Evolutionary conservation across 495 filamentous ascomycete species (phyloP).

Genomic region (Penicillium alfredii): DNA sequence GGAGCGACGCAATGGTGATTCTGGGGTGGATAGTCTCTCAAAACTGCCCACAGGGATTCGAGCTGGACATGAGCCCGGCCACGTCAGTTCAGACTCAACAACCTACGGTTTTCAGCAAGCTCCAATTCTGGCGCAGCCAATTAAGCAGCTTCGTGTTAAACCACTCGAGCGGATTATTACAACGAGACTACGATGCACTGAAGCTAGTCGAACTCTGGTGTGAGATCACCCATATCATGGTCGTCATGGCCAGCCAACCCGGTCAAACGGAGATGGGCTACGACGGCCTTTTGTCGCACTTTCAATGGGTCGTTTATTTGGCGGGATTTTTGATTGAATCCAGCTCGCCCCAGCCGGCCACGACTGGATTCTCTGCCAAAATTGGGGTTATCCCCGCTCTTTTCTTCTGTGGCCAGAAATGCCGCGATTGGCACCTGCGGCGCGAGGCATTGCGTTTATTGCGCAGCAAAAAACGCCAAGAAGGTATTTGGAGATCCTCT

Average conservation of each 20-base stretch:
- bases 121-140: constrained; percentile 2
- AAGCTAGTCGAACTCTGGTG: constrained; percentile 10
- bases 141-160: not conserved
- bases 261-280: constrained; percentile 3
- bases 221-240: constrained; percentile 9
- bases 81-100: no score
- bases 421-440: constrained; percentile 14
- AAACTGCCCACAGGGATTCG: not conserved
- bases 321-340: constrained; percentile 4
- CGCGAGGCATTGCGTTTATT: constrained; percentile 9
- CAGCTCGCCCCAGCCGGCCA: constrained; percentile 2
- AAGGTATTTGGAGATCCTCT: constrained; percentile 8
- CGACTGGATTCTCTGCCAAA: constrained; percentile 15
- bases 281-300: constrained; percentile 7
- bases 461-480: constrained; percentile 5
- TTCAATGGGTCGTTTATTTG: constrained; percentile 3
- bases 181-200: constrained; percentile 1
- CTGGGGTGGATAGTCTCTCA: constrained; percentile 3
- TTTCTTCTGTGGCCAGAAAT: constrained; percentile 11
- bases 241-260: constrained; percentile 1
- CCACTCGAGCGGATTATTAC: not conserved
- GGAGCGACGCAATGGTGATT: constrained; percentile 2
- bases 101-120: constrained; percentile 3
- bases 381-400: constrained; percentile 13
- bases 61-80: no score